Conservation (phyloP, 305 asterid species). For the Fraxinus nigra region DNA sequence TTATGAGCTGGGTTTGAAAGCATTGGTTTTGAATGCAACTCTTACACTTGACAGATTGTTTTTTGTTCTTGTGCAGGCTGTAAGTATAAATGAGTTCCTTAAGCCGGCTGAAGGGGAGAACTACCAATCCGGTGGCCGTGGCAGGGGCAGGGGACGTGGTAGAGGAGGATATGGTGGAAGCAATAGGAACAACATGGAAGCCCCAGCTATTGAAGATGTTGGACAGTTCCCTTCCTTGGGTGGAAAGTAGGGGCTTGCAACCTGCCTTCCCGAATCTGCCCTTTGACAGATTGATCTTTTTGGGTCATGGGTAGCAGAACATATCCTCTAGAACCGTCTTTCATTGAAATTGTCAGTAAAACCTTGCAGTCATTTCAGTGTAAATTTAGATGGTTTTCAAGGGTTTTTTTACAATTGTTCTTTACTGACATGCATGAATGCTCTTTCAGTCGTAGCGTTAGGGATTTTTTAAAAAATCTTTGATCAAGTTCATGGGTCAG, state of each 20-base stretch:
- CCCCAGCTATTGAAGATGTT: conserved; percentile 51
- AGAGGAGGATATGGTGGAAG: conserved; percentile 30
- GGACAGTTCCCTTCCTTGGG: conserved; percentile 63
- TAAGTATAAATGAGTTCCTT: conserved; percentile 63
- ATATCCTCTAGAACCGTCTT: conserved; percentile 6
- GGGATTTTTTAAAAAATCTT: neutral
- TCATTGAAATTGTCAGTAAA: conserved; percentile 19
- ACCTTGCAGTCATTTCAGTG: conserved; percentile 32
- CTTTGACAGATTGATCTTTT: neutral
- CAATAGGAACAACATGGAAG: conserved; percentile 30
- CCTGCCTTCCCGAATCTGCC: conserved; percentile 12
- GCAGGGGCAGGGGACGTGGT: conserved; percentile 60
- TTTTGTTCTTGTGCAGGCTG: conserved; percentile 34
- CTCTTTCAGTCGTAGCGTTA: conserved; percentile 13
- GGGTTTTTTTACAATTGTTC: conserved; percentile 22
- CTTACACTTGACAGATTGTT: neutral
- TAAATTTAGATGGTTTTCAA: conserved; percentile 50
- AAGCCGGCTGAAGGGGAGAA: conserved; percentile 62
- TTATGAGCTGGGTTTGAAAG: neutral
- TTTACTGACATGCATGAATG: conserved; percentile 30
- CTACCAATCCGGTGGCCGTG: conserved; percentile 36
- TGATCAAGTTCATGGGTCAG: neutral
- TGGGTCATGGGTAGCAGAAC: conserved; percentile 20
- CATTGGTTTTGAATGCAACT: neutral
- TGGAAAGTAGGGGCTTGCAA: conserved; percentile 33